A percentile compares a stretch with the other conserved stretches of the same genome.
Conservation (phyloP, 176 grass and related monocot species). For the Oryza longistaminata region DNA sequence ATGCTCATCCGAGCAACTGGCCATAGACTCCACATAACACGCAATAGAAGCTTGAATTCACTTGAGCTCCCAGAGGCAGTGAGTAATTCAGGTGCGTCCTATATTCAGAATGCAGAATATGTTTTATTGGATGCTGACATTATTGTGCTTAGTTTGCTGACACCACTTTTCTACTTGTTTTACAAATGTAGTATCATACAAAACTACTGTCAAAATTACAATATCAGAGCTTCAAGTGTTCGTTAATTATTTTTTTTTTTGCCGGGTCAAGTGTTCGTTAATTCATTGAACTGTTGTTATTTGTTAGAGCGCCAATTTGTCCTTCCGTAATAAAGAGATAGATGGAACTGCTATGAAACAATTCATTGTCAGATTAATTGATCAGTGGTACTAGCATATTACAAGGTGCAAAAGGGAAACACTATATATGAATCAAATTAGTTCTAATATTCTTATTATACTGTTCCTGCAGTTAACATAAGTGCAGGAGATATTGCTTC, state of each 20-base stretch:
- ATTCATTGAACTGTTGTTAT: no score
- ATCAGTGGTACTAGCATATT: no score
- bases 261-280: no score
- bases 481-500: constrained; percentile 77
- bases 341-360: no score
- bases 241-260: no score
- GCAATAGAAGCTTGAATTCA: constrained; percentile 53
- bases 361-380: no score
- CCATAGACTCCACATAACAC: constrained; percentile 57
- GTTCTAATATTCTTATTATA: no score
- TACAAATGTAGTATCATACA: not conserved
- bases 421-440: no score
- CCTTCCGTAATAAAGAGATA: no score
- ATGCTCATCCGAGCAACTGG: constrained; percentile 85
- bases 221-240: no score
- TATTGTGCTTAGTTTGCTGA: constrained; percentile 7
- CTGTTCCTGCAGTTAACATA: constrained; percentile 36
- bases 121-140: not conserved
- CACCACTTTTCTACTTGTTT: constrained; percentile 17
- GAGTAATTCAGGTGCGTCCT: constrained; percentile 58
- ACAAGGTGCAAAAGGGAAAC: no score
- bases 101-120: not conserved
- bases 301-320: no score
- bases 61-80: constrained; percentile 60
- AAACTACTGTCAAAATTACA: not conserved